phyloP scores from a whole-genome alignment of 805 yeast species.

The Lipomyces chichibuensis region DNA sequence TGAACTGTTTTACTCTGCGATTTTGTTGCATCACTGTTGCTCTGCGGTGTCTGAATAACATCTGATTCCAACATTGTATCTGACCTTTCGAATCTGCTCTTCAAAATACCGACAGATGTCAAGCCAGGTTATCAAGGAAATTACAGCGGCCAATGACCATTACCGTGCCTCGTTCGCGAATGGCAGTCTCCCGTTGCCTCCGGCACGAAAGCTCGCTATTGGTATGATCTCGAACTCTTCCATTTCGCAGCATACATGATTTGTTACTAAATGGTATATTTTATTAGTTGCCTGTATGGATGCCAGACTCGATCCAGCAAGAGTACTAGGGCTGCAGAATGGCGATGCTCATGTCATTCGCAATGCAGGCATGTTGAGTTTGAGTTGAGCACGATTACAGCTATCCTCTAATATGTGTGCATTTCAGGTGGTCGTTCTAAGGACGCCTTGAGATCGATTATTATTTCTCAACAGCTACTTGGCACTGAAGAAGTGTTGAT shows the following conservation, averaged over 20 bases:
- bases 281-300: conserved; percentile 33
- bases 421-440: conserved; percentile 28
- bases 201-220: conserved; percentile 31
- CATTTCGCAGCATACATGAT: background rate
- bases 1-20: background rate
- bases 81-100: no score
- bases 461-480: conserved; percentile 34
- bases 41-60: no score
- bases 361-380: conserved; percentile 28
- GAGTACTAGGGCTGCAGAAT: conserved; percentile 29
- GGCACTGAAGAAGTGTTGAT: conserved; percentile 33
- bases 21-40: background rate
- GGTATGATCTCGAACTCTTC: conserved; percentile 13
- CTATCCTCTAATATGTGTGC: background rate
- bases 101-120: background rate
- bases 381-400: background rate
- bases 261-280: background rate
- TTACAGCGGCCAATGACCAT: conserved; percentile 23
- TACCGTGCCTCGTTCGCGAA: conserved; percentile 24
- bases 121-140: conserved; percentile 14
- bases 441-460: conserved; percentile 32
- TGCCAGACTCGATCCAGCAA: conserved; percentile 34
- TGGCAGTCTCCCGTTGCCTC: conserved; percentile 31
- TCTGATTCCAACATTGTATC: no score
- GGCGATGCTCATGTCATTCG: conserved; percentile 35